These are phyloP conservation scores for Umbelopsis ramanniana DNA, from an alignment of 192 early-diverging fungal genomes.

Conservation along the genomic window DNA sequence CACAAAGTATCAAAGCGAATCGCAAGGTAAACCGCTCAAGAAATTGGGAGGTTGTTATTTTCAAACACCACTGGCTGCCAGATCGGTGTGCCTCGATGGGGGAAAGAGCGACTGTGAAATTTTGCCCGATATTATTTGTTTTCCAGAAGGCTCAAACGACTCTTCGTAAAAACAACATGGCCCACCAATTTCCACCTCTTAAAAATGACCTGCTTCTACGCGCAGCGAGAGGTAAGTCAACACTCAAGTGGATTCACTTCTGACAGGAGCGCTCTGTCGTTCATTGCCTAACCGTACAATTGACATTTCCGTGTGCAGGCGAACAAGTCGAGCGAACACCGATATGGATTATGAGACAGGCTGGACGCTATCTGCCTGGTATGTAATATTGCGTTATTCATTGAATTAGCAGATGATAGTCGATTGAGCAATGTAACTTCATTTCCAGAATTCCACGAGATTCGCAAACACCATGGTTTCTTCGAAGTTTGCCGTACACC, in stretches of 20 bases:
- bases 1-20: neutral
- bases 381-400: slow-evolving; percentile 21
- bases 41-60: neutral
- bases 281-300: neutral
- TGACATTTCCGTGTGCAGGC: slow-evolving; percentile 37
- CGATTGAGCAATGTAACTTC: neutral
- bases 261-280: neutral
- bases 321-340: slow-evolving; percentile 76
- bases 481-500: slow-evolving; percentile 95
- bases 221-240: slow-evolving; percentile 74
- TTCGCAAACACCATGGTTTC: slow-evolving; percentile 87
- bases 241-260: neutral
- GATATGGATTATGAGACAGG: slow-evolving; percentile 99
- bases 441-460: slow-evolving; percentile 81
- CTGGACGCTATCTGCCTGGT: slow-evolving; percentile 95
- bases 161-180: neutral
- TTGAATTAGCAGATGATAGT: neutral
- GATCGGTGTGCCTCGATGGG: neutral
- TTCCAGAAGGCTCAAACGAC: too few relatives aligned
- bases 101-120: neutral
- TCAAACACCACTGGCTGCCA: neutral
- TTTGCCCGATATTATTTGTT: too few relatives aligned
- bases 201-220: slow-evolving; percentile 92
- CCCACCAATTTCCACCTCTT: slow-evolving; percentile 73
- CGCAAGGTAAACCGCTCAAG: neutral